Conservation (phyloP, 495 filamentous ascomycete genomes). For the Penicillium salamii region DNA sequence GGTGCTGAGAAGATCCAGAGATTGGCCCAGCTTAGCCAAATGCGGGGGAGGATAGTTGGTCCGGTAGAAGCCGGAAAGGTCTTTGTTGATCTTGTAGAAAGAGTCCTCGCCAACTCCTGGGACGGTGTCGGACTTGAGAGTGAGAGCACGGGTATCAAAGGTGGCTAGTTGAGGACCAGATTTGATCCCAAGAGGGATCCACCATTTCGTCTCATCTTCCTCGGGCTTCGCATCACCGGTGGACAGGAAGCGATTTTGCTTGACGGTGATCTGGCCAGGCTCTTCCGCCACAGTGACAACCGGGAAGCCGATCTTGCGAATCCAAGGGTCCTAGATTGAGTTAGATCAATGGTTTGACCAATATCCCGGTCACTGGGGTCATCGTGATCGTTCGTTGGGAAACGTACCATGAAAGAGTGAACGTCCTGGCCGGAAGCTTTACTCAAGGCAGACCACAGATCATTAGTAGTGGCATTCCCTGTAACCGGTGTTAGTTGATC, state of each 20-base stretch:
- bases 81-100: conserved; percentile 90
- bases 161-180: conserved; percentile 41
- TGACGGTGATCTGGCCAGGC: conserved; percentile 72
- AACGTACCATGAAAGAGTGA: conserved; percentile 71
- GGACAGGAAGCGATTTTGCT: conserved; percentile 83
- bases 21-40: conserved; percentile 73
- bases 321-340: conserved; percentile 69
- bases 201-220: conserved; percentile 93
- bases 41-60: conserved; percentile 84
- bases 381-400: too few relatives aligned
- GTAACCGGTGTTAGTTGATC: not conserved
- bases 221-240: conserved; percentile 88
- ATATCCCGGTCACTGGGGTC: too few relatives aligned
- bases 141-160: conserved; percentile 56
- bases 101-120: conserved; percentile 63
- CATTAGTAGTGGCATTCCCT: conserved; percentile 91
- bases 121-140: conserved; percentile 69
- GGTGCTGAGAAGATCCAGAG: conserved; percentile 67
- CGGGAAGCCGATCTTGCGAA: conserved; percentile 90
- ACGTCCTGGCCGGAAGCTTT: conserved; percentile 89
- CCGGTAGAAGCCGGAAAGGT: conserved; percentile 87
- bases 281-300: conserved; percentile 83
- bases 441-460: conserved; percentile 87
- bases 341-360: too few relatives aligned
- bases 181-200: conserved; percentile 83